phyloP scores from a whole-genome alignment of 106 monocot genomes.

The Acorus calamus region DNA sequence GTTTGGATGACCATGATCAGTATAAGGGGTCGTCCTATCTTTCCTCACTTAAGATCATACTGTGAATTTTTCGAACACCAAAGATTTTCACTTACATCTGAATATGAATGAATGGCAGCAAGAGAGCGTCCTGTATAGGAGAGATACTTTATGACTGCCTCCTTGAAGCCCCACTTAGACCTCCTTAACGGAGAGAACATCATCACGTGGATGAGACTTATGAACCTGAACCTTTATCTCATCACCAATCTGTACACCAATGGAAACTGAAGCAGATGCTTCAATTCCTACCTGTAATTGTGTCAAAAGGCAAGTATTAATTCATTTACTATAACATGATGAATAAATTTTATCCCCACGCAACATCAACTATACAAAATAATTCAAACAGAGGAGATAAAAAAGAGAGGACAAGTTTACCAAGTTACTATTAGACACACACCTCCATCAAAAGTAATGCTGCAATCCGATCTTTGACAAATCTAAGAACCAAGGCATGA shows the following conservation, averaged over 20 bases:
- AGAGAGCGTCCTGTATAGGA: no score
- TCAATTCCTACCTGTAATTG: conserved; percentile 74
- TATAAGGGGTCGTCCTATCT: no score
- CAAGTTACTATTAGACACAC: neutral
- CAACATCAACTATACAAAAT: no score
- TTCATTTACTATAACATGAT: no score
- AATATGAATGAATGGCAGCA: no score
- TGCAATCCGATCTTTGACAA: conserved; percentile 73
- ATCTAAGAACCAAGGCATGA: conserved; percentile 65
- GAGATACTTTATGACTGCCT: no score
- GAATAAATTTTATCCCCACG: no score
- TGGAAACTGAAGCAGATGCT: conserved; percentile 45
- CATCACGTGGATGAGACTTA: conserved; percentile 73
- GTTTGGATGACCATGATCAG: no score
- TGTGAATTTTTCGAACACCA: no score
- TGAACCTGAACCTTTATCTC: conserved; percentile 44
- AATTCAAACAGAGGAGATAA: neutral
- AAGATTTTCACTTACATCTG: no score
- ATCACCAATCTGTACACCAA: conserved; percentile 65
- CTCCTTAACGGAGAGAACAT: conserved; percentile 57
- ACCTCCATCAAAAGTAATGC: conserved; percentile 80
- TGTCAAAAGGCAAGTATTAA: no score
- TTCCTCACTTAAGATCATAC: no score
- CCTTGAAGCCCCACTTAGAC: conserved; percentile 1
- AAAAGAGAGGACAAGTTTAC: neutral